Percentiles rank a stretch among this genome's conserved stretches.
phyloP scores from a whole-genome alignment of 129 eudicot species.

The Tagetes erecta region DNA sequence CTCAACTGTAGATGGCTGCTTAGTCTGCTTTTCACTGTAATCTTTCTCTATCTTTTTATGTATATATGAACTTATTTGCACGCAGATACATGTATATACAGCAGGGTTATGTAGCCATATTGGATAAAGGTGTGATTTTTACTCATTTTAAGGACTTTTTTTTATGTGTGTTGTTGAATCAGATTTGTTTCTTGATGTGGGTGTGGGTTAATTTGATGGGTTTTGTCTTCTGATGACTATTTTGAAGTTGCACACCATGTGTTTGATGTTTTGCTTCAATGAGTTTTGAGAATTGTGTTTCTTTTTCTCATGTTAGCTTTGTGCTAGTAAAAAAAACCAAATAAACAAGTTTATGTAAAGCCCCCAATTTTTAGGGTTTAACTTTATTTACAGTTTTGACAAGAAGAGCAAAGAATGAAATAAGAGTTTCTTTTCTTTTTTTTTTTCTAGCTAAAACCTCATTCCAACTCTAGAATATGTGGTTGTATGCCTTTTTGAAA shows the following conservation, averaged over 20 bases:
- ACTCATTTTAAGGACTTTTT: not conserved
- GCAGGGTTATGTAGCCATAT: not conserved
- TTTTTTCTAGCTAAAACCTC: too few relatives aligned
- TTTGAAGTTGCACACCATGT: conserved; percentile 14
- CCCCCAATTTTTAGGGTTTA: too few relatives aligned
- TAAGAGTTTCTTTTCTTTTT: too few relatives aligned
- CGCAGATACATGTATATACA: not conserved
- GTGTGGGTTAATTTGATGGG: conserved; percentile 14
- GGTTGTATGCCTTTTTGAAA: too few relatives aligned
- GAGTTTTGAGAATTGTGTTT: conserved; percentile 15
- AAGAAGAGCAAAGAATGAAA: too few relatives aligned
- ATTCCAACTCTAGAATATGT: too few relatives aligned
- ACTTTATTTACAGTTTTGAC: too few relatives aligned
- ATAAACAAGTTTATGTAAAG: too few relatives aligned
- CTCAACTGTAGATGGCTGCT: conserved; percentile 16
- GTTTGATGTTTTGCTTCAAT: conserved; percentile 25
- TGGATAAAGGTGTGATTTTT: conserved; percentile 1
- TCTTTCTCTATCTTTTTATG: conserved; percentile 25
- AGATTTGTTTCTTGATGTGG: not conserved
- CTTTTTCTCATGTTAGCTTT: not conserved
- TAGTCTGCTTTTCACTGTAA: conserved; percentile 32
- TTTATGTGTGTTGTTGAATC: conserved; percentile 16
- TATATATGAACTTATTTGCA: not conserved
- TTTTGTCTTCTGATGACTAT: conserved; percentile 12
- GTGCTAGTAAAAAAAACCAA: too few relatives aligned